Conservation (phyloP, 1,139 yeast genomes). For the Kurtzmaniella quercitrusa region DNA sequence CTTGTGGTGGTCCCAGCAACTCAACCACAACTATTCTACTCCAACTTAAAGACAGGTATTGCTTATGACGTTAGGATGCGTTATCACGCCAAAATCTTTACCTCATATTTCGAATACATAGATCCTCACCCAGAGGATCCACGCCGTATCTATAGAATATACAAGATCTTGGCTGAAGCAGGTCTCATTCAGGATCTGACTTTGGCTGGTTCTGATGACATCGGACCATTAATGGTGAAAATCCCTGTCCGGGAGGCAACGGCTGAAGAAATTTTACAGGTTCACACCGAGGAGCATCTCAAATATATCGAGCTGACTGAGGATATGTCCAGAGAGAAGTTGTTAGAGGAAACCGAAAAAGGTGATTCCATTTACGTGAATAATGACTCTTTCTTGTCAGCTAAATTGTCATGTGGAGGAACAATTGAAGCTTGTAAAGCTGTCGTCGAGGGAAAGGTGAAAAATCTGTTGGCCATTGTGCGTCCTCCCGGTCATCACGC, state of each 20-base stretch:
- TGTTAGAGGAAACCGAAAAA: conserved; percentile 79
- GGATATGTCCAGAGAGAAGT: conserved; percentile 70
- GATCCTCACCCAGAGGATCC: conserved; percentile 99
- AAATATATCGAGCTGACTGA: conserved; percentile 73
- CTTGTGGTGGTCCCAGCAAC: conserved; percentile 51
- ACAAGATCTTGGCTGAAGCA: conserved; percentile 89
- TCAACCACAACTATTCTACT: conserved; percentile 56
- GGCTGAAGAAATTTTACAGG: conserved; percentile 78
- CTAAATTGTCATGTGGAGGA: conserved; percentile 94
- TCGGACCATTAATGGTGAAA: conserved; percentile 86
- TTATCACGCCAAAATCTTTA: conserved; percentile 91
- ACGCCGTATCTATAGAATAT: conserved; percentile 87
- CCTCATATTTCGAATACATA: conserved; percentile 87
- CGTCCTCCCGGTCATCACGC: conserved; percentile 99
- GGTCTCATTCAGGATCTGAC: conserved; percentile 83
- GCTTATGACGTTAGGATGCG: conserved; percentile 97
- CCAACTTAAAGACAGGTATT: conserved; percentile 82
- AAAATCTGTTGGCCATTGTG: conserved; percentile 90
- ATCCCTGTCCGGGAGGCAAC: conserved; percentile 90
- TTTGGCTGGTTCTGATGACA: conserved; percentile 72
- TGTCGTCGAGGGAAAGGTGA: conserved; percentile 87
- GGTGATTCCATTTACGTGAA: conserved; percentile 96
- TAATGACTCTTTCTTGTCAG: conserved; percentile 84
- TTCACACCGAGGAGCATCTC: conserved; percentile 80
- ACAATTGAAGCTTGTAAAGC: conserved; percentile 95